Evolutionary conservation across 768 basidiomycete genomes (phyloP).

Genomic region (Russula griseocarnosa): DNA sequence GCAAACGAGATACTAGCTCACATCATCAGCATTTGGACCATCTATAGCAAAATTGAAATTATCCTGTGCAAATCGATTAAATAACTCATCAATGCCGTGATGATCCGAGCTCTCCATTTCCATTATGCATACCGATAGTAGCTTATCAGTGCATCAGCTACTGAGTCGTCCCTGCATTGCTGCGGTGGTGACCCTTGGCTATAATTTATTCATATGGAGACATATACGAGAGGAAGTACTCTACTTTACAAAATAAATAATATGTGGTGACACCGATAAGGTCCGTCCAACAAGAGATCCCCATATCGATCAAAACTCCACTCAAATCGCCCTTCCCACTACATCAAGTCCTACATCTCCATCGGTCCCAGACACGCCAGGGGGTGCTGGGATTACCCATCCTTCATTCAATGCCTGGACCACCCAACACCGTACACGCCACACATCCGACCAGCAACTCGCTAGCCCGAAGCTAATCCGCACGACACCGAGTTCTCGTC

Average conservation of each 20-base stretch:
- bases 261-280: constrained; percentile 1
- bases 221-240: neutral
- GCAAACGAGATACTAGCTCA: too few relatives aligned
- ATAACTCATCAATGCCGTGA: neutral
- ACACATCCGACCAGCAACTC: constrained; percentile 71
- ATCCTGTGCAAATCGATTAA: neutral
- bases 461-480: constrained; percentile 76
- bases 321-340: constrained; percentile 21
- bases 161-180: neutral
- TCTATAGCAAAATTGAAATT: neutral
- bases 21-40: neutral
- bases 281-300: constrained; percentile 2
- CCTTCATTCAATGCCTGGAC: constrained; percentile 16
- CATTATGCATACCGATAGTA: too few relatives aligned
- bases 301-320: neutral
- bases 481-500: constrained; percentile 69
- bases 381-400: neutral
- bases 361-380: neutral
- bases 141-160: neutral
- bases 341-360: neutral
- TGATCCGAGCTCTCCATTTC: too few relatives aligned
- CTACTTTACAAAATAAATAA: constrained; percentile 1
- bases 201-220: neutral
- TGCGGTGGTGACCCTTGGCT: neutral
- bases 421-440: constrained; percentile 36